These are phyloP conservation scores for Starmera amethionina DNA, from an alignment of 805 yeast genomes.

Conservation along the genomic window DNA sequence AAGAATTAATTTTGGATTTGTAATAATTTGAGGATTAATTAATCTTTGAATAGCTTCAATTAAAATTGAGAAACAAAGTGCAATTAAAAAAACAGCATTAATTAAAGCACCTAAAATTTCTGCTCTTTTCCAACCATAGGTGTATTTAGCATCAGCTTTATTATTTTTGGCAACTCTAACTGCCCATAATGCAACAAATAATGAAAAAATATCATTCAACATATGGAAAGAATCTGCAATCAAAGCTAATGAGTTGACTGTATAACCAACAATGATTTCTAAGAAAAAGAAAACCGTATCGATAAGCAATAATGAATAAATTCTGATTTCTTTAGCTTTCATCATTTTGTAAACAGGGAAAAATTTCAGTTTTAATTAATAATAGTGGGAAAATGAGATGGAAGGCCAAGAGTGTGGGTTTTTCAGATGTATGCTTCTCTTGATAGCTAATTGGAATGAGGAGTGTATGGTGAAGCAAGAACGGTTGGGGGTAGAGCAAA, in stretches of 20 bases:
- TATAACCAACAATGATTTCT: constrained; percentile 79
- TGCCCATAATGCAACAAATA: constrained; percentile 92
- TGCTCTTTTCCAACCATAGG: constrained; percentile 98
- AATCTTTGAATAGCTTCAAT: constrained; percentile 91
- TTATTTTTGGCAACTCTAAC: constrained; percentile 78
- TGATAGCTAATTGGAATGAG: too few species aligned
- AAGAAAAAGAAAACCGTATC: constrained; percentile 79
- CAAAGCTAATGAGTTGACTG: constrained; percentile 88
- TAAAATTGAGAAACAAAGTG: constrained; percentile 84
- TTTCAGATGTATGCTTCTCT: too few species aligned
- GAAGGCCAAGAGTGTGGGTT: too few species aligned
- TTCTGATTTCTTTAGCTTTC: constrained; percentile 56
- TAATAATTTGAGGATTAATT: constrained; percentile 66
- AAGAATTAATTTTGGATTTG: constrained; percentile 75
- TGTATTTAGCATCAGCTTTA: constrained; percentile 79
- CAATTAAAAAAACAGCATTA: constrained; percentile 87
- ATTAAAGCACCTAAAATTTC: constrained; percentile 92
- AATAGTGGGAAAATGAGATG: too few species aligned
- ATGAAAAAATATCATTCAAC: constrained; percentile 88
- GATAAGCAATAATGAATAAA: constrained; percentile 56
- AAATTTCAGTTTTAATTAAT: too few species aligned
- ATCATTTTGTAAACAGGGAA: too few species aligned
- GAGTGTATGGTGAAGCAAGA: too few species aligned
- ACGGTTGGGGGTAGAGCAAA: too few species aligned
- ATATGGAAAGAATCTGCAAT: constrained; percentile 97